These are phyloP conservation scores for Bretschneidera sinensis DNA, from an alignment of 345 rosid species.

Conservation along the genomic window DNA sequence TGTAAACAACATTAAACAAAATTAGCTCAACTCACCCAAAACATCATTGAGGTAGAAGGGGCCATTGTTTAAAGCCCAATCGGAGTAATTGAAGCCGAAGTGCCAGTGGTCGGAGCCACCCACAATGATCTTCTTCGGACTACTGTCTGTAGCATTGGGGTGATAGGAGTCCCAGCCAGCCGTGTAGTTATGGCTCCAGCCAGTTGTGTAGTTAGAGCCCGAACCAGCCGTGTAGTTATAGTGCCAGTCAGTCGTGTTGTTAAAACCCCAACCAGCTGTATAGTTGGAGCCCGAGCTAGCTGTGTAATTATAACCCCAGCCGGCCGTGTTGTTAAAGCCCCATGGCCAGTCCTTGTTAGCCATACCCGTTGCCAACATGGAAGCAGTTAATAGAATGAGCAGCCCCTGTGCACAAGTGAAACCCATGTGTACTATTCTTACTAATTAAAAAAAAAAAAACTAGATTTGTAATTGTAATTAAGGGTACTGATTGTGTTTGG, in stretches of 20 bases:
- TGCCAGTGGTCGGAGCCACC: conserved; percentile 70
- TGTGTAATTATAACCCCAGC: conserved; percentile 15
- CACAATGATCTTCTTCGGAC: conserved; percentile 40
- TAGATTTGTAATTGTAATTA: too few relatives aligned
- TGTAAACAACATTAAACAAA: too few relatives aligned
- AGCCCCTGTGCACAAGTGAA: conserved; percentile 1
- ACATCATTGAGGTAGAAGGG: conserved; percentile 62
- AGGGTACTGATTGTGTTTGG: neutral
- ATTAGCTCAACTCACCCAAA: conserved; percentile 65
- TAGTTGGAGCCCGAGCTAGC: conserved; percentile 8
- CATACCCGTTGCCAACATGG: conserved; percentile 15
- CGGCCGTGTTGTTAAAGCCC: conserved; percentile 24
- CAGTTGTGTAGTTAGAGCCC: conserved; percentile 15
- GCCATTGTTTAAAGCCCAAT: conserved; percentile 53
- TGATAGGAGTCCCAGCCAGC: conserved; percentile 14
- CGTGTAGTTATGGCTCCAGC: conserved; percentile 10
- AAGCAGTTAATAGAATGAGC: conserved; percentile 14
- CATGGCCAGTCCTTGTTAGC: conserved; percentile 29
- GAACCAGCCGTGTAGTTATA: conserved; percentile 7
- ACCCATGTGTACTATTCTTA: conserved; percentile 13
- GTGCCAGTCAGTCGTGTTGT: neutral
- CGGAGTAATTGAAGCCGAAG: conserved; percentile 52
- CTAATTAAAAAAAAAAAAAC: neutral
- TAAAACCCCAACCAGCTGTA: conserved; percentile 16
- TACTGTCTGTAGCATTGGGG: conserved; percentile 14